Evolutionary conservation across 805 yeast genomes (phyloP).

Genomic region (Starmerella gropengiesseri): DNA sequence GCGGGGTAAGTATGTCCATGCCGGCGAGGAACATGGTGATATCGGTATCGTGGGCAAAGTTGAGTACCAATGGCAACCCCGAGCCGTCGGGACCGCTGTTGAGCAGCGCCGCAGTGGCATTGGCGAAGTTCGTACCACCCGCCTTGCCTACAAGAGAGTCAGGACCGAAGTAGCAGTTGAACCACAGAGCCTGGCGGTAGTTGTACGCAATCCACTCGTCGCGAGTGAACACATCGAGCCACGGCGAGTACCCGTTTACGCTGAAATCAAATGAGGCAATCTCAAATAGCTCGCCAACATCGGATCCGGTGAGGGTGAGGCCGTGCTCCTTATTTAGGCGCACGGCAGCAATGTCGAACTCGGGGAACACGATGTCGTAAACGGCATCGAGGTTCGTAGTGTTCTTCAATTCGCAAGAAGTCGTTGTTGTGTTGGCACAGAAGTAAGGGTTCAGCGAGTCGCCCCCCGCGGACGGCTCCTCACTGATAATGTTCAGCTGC

Average conservation of each 20-base stretch:
- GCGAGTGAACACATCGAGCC: conserved; percentile 36
- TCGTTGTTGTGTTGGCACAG: conserved; percentile 33
- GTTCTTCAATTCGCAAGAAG: conserved; percentile 15
- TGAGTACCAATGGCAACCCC: conserved; percentile 33
- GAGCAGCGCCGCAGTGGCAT: conserved; percentile 39
- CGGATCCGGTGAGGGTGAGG: conserved; percentile 33
- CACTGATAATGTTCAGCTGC: conserved; percentile 37
- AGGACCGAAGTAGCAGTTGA: conserved; percentile 41
- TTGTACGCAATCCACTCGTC: conserved; percentile 39
- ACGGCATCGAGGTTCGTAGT: conserved; percentile 1
- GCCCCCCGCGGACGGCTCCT: conserved; percentile 41
- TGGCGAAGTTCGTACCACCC: conserved; percentile 38
- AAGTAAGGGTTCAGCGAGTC: conserved; percentile 48
- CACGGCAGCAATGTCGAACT: conserved; percentile 24
- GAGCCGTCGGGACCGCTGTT: conserved; percentile 31
- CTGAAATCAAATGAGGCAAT: conserved; percentile 44
- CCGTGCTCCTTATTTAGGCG: conserved; percentile 31
- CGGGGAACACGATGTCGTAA: conserved; percentile 16
- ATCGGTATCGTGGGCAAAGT: conserved; percentile 49
- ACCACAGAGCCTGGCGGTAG: conserved; percentile 35
- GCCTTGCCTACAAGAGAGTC: conserved; percentile 36
- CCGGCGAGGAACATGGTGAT: conserved; percentile 41
- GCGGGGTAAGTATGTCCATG: conserved; percentile 37
- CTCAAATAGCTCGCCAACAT: conserved; percentile 35
- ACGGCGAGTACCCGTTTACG: conserved; percentile 38